Conservation (phyloP, 2,329 filamentous ascomycete species). For the Cryphonectria japonica region DNA sequence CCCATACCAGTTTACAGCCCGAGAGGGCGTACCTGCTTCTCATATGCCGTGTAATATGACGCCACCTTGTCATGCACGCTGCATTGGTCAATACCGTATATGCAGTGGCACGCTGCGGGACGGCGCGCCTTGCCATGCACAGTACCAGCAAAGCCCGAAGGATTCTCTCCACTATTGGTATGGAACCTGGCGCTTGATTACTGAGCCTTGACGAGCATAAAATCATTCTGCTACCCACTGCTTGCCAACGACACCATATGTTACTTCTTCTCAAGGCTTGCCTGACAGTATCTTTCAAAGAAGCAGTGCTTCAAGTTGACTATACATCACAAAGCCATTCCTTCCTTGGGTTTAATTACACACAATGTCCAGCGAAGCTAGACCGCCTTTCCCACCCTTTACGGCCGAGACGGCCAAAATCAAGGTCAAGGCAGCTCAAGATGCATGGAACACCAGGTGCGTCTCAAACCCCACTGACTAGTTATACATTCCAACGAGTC, state of each 20-base stretch:
- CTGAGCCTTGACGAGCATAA: background rate
- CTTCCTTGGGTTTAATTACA: background rate
- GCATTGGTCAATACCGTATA: background rate
- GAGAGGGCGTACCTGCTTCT: background rate
- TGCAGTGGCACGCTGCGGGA: background rate
- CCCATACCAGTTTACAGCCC: no score
- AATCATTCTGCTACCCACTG: background rate
- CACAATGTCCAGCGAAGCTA: conserved; percentile 35
- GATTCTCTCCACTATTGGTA: background rate
- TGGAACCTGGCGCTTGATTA: background rate
- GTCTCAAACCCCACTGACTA: conserved; percentile 23
- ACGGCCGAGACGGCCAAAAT: conserved; percentile 69
- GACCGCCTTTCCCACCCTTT: conserved; percentile 69
- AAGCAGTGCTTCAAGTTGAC: background rate
- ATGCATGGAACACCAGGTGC: conserved; percentile 79
- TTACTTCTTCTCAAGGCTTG: background rate
- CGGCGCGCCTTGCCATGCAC: background rate
- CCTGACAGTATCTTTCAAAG: no score
- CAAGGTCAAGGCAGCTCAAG: conserved; percentile 85
- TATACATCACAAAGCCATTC: background rate
- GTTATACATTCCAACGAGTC: background rate
- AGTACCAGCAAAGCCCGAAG: background rate
- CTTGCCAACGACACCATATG: background rate
- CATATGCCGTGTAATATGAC: background rate
- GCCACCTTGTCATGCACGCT: background rate